Conservation (phyloP, 23 red algal genomes). For the Gracilaria caudata region DNA sequence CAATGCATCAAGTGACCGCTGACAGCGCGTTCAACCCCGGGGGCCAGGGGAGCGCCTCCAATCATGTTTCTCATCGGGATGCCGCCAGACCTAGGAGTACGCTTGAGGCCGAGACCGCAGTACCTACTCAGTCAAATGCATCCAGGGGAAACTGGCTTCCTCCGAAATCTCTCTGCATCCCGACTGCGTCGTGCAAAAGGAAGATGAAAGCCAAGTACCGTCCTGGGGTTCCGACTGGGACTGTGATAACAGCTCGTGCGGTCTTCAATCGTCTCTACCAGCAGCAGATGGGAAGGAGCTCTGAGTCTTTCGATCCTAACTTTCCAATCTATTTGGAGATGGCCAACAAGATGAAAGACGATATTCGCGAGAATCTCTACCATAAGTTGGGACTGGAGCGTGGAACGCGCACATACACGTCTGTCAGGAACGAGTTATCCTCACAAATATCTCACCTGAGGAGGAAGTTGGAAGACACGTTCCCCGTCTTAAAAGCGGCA, state of each 20-base stretch:
- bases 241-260: background rate
- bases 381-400: background rate
- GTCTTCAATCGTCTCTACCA: background rate
- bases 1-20: background rate
- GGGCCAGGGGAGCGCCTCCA: background rate
- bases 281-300: background rate
- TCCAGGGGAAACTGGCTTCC: background rate
- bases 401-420: background rate
- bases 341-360: background rate
- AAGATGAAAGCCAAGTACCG: background rate
- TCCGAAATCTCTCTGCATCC: background rate
- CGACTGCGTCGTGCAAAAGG: background rate
- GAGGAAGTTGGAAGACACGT: background rate
- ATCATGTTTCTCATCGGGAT: background rate
- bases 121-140: background rate
- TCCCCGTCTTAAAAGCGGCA: background rate
- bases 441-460: background rate
- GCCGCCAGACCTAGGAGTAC: background rate
- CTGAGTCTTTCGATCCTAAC: background rate
- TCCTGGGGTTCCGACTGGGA: background rate
- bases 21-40: background rate
- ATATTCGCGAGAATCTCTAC: background rate
- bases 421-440: background rate
- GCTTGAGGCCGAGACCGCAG: background rate
- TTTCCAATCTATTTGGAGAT: background rate